Conservation (phyloP, 345 rosid species). For the Euphorbia lathyris region DNA sequence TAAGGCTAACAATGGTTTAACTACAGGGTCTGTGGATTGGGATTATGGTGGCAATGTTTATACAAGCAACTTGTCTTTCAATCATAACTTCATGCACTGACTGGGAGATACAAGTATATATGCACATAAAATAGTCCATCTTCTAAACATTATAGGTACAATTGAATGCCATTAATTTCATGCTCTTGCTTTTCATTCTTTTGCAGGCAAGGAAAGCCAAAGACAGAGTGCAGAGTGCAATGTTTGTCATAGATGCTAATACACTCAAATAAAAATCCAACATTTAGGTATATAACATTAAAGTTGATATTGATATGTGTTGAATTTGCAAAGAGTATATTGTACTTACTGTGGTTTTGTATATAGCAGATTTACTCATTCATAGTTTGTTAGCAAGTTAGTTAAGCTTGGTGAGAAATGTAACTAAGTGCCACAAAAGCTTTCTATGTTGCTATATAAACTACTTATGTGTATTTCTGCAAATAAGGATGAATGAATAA, state of each 20-base stretch:
- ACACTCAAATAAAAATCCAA: neutral
- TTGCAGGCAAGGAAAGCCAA: constrained; percentile 15
- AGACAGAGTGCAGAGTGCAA: neutral
- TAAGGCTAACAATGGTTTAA: neutral
- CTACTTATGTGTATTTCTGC: no score
- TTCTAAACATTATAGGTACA: neutral
- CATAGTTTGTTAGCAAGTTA: no score
- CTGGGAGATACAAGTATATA: constrained; percentile 8
- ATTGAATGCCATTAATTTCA: neutral
- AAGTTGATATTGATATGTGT: no score
- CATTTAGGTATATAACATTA: no score
- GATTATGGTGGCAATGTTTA: constrained; percentile 9
- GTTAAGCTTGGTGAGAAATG: no score
- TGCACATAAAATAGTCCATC: neutral
- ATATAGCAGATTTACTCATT: no score
- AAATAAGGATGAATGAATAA: no score
- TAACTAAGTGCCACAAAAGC: no score
- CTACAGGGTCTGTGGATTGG: constrained; percentile 12
- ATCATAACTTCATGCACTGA: neutral
- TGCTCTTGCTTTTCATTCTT: neutral
- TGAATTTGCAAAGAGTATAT: no score
- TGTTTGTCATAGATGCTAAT: neutral
- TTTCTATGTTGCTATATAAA: no score
- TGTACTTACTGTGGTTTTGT: no score
- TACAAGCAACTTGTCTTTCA: constrained; percentile 4